Evolutionary conservation across 345 rosid genomes (phyloP).

Genomic region (Mercurialis annua): DNA sequence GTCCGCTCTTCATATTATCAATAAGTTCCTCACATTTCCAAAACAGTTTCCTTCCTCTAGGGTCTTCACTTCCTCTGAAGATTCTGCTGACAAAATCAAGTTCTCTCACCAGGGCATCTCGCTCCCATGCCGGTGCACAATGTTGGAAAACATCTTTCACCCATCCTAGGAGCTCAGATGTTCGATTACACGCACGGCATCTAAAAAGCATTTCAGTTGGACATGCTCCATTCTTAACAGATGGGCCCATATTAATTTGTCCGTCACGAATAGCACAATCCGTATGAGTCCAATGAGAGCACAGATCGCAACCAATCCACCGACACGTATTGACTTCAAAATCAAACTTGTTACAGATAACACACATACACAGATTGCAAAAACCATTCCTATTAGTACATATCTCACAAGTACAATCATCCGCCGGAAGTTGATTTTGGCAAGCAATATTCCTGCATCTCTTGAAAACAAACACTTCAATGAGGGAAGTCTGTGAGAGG

Average conservation of each 20-base stretch:
- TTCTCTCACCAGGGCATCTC: conserved; percentile 77
- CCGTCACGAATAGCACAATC: conserved; percentile 95
- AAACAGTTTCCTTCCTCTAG: conserved; percentile 75
- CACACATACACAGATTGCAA: conserved; percentile 98
- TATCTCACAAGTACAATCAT: conserved; percentile 79
- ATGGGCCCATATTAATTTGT: conserved; percentile 72
- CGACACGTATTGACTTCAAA: conserved; percentile 95
- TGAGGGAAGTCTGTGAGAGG: conserved; percentile 76
- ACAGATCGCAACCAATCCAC: conserved; percentile 97
- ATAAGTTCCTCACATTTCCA: conserved; percentile 88
- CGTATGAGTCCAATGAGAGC: conserved; percentile 97
- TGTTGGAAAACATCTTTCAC: conserved; percentile 96
- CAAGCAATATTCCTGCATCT: conserved; percentile 93
- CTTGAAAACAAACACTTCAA: conserved; percentile 82
- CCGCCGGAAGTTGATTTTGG: conserved; percentile 87
- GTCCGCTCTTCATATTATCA: conserved; percentile 80
- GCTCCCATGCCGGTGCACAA: conserved; percentile 91
- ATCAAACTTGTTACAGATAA: conserved; percentile 93
- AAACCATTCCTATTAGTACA: conserved; percentile 82
- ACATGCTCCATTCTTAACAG: conserved; percentile 62
- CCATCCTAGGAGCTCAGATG: conserved; percentile 95
- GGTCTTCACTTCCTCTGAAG: conserved; percentile 82
- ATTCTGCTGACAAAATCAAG: conserved; percentile 87
- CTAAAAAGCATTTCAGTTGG: conserved; percentile 82
- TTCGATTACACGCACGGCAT: conserved; percentile 84